Evolutionary conservation across 352 stramenopile species (phyloP).

Genomic region (Saprolegnia parasitica): DNA sequence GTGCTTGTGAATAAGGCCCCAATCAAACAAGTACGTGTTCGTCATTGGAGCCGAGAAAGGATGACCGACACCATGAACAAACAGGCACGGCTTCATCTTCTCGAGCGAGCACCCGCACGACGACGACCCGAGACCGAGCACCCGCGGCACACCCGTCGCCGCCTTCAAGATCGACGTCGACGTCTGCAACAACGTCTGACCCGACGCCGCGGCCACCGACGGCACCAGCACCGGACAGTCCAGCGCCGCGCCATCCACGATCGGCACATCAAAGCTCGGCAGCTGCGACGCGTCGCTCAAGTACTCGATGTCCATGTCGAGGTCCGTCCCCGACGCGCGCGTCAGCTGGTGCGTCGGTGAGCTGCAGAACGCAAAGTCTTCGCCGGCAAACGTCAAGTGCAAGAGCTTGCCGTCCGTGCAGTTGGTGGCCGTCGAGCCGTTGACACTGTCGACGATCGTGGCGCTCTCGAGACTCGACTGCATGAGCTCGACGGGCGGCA

Average conservation of each 20-base stretch:
- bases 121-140: neutral
- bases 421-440: slow-evolving; percentile 33
- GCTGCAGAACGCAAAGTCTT: slow-evolving; percentile 46
- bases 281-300: neutral
- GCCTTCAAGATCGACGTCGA: neutral
- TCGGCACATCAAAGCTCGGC: neutral
- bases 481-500: slow-evolving; percentile 33
- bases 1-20: slow-evolving; percentile 40
- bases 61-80: slow-evolving; percentile 49
- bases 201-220: neutral
- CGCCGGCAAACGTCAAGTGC: slow-evolving; percentile 39
- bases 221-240: neutral
- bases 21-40: slow-evolving; percentile 43
- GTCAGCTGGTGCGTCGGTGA: neutral
- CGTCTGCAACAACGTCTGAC: neutral
- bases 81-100: slow-evolving; percentile 42
- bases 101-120: slow-evolving; percentile 8
- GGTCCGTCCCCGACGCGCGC: neutral
- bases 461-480: neutral
- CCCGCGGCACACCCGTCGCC: neutral
- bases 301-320: slow-evolving; percentile 14
- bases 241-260: neutral
- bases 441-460: neutral
- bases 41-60: slow-evolving; percentile 37
- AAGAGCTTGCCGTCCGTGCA: slow-evolving; percentile 41